These are phyloP conservation scores for Ottelia alismoides DNA, from an alignment of 106 monocot genomes.

Conservation along the genomic window DNA sequence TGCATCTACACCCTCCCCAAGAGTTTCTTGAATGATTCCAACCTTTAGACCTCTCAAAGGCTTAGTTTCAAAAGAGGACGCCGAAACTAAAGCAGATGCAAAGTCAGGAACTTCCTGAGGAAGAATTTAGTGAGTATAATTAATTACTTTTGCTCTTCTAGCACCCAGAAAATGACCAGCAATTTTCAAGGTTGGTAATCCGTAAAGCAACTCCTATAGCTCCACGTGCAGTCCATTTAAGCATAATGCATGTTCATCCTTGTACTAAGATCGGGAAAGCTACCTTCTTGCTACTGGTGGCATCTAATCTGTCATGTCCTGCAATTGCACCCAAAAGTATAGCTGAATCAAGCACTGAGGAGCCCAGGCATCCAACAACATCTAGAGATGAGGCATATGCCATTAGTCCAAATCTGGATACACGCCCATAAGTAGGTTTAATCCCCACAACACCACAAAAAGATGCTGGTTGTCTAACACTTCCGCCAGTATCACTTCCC, in stretches of 20 bases:
- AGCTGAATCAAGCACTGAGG: constrained; percentile 67
- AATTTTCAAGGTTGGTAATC: too few species aligned
- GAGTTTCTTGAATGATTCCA: constrained; percentile 76
- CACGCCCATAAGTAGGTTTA: constrained; percentile 94
- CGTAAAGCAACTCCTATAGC: constrained; percentile 47
- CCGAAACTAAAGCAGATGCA: constrained; percentile 33
- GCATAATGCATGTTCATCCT: too few species aligned
- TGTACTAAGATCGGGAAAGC: too few species aligned
- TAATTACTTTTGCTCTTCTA: too few species aligned
- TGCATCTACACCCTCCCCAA: constrained; percentile 68
- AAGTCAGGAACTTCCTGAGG: constrained; percentile 78
- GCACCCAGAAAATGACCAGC: too few species aligned
- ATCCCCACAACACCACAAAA: constrained; percentile 95
- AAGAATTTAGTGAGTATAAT: too few species aligned
- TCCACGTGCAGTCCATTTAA: too few species aligned
- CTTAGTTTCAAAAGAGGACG: constrained; percentile 33
- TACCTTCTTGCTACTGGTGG: constrained; percentile 88
- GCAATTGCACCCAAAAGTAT: constrained; percentile 67
- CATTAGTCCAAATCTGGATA: constrained; percentile 89
- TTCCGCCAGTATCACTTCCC: constrained; percentile 94
- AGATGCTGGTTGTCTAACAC: constrained; percentile 98
- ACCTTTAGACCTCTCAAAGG: constrained; percentile 72
- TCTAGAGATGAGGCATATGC: constrained; percentile 96
- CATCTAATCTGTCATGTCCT: constrained; percentile 74
- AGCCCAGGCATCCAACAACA: constrained; percentile 80